Evolutionary conservation across 108 stramenopile genomes (phyloP).

Genomic region (Pseudonitzschia multiseries): DNA sequence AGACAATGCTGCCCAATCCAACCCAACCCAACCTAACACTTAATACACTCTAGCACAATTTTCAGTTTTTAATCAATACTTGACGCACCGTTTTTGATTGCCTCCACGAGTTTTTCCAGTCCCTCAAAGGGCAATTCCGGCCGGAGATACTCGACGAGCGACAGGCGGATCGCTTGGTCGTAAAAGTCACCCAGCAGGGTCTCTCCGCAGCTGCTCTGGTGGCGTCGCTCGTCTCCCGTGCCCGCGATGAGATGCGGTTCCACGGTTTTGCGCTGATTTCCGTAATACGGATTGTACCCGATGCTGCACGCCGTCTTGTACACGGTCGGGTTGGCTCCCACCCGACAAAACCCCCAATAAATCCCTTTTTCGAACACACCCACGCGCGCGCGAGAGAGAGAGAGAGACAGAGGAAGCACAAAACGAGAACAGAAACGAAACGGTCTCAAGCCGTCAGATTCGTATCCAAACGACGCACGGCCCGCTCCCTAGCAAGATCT

Average conservation of each 20-base stretch:
- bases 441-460: too few species aligned
- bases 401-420: too few species aligned
- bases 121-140: slow-evolving; percentile 89
- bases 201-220: slow-evolving; percentile 64
- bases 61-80: too few species aligned
- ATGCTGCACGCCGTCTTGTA: slow-evolving; percentile 56
- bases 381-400: too few species aligned
- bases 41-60: too few species aligned
- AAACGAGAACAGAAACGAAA: too few species aligned
- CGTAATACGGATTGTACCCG: slow-evolving; percentile 91
- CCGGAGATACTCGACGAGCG: slow-evolving; percentile 80
- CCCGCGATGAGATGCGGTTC: slow-evolving; percentile 86
- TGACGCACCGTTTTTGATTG: slow-evolving; percentile 64
- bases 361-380: slow-evolving; percentile 34
- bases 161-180: slow-evolving; percentile 67
- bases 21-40: too few species aligned
- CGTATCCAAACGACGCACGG: too few species aligned
- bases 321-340: slow-evolving; percentile 28
- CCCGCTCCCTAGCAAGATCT: too few species aligned
- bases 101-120: slow-evolving; percentile 74
- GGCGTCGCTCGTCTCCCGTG: slow-evolving; percentile 35
- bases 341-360: slow-evolving; percentile 82
- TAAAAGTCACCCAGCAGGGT: slow-evolving; percentile 84
- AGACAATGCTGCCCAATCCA: neutral
- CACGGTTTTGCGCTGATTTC: slow-evolving; percentile 73